Conservation (phyloP, 805 yeast species). For the Cyberlindnera saturnus region DNA sequence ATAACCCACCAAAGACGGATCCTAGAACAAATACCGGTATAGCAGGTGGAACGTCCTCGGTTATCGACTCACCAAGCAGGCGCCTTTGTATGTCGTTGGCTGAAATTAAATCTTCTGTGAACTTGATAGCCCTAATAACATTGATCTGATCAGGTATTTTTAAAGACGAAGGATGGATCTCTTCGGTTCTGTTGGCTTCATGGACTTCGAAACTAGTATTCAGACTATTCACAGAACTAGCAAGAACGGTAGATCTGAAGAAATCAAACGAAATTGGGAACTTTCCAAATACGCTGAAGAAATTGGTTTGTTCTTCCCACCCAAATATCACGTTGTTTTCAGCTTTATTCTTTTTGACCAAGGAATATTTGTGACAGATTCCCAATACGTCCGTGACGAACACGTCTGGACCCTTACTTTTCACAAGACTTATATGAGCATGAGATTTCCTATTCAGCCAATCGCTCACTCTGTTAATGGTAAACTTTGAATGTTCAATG, state of each 20-base stretch:
- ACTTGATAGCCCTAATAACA: slow-evolving; percentile 10
- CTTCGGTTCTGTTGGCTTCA: not conserved
- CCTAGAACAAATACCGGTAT: slow-evolving; percentile 21
- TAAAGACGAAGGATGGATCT: not conserved
- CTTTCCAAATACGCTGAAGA: not conserved
- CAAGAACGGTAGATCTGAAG: not conserved
- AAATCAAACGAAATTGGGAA: not conserved
- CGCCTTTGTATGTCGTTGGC: too few species aligned
- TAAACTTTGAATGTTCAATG: slow-evolving; percentile 28
- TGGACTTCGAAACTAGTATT: too few species aligned
- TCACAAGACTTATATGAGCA: slow-evolving; percentile 6
- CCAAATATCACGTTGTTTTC: slow-evolving; percentile 5
- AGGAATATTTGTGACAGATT: slow-evolving; percentile 5
- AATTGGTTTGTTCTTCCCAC: not conserved
- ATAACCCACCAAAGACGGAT: slow-evolving; percentile 21
- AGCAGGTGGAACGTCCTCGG: not conserved
- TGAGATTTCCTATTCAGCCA: slow-evolving; percentile 9
- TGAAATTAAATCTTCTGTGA: not conserved
- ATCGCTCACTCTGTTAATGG: slow-evolving; percentile 22
- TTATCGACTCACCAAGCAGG: too few species aligned
- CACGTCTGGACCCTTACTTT: slow-evolving; percentile 17
- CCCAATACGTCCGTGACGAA: slow-evolving; percentile 17
- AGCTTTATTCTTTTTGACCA: slow-evolving; percentile 8
- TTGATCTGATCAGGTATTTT: slow-evolving; percentile 17
- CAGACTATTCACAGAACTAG: too few species aligned